A percentile compares a stretch with the other conserved stretches of the same genome.
These are phyloP conservation scores for Mediolabrus comicus DNA, from an alignment of 108 stramenopile genomes.

Conservation along the genomic window DNA sequence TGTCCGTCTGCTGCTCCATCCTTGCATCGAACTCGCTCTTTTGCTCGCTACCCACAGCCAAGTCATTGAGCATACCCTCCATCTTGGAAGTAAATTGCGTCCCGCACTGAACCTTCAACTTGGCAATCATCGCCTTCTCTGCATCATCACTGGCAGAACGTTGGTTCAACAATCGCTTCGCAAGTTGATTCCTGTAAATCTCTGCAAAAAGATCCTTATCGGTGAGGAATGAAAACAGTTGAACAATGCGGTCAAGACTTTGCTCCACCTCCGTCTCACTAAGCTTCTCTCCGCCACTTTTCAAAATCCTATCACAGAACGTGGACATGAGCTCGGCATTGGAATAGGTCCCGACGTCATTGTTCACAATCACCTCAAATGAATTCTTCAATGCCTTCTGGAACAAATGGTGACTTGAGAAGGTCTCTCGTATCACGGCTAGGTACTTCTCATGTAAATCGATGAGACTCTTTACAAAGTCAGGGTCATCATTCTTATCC, in stretches of 20 bases:
- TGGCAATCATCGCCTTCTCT: conserved; percentile 98
- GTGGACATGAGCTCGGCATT: conserved; percentile 98
- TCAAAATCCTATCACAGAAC: conserved; percentile 98
- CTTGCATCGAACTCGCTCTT: conserved; percentile 86
- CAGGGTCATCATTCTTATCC: conserved; percentile 95
- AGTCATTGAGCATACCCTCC: conserved; percentile 99
- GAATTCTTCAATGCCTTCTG: conserved; percentile 99
- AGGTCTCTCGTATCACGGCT: conserved; percentile 89
- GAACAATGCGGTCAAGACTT: conserved; percentile 91
- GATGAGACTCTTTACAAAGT: conserved; percentile 95
- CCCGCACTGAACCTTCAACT: conserved; percentile 98
- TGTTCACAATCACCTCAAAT: conserved; percentile 97
- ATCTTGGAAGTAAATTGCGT: conserved; percentile 99
- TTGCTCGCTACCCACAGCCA: conserved; percentile 94
- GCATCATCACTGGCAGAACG: conserved; percentile 97
- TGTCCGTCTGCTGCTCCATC: conserved; percentile 58
- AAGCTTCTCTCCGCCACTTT: conserved; percentile 97
- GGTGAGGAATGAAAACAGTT: conserved; percentile 96
- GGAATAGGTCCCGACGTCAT: conserved; percentile 92
- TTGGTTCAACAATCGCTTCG: conserved; percentile 96
- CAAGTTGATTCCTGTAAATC: conserved; percentile 97
- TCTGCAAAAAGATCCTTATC: conserved; percentile 99
- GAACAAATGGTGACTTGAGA: conserved; percentile 91
- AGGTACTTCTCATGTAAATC: conserved; percentile 96
- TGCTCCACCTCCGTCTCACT: conserved; percentile 94